These are phyloP conservation scores for Artemisia argyi DNA, from an alignment of 129 eudicot species.

Conservation along the genomic window DNA sequence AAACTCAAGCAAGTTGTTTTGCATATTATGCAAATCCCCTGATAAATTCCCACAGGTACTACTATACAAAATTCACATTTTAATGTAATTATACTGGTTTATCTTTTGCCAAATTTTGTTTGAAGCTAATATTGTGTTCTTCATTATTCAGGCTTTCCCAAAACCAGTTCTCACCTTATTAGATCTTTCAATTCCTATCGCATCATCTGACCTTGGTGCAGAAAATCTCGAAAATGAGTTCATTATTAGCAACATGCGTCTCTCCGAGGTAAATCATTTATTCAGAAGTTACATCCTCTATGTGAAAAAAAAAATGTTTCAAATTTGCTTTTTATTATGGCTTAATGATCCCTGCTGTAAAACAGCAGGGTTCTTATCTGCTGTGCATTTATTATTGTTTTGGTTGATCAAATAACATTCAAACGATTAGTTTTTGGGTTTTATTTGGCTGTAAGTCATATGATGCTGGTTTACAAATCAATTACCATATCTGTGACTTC, in stretches of 20 bases:
- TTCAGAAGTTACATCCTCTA: neutral
- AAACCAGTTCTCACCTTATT: conserved; percentile 82
- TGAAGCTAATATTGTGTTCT: neutral
- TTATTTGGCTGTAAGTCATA: conserved; percentile 1
- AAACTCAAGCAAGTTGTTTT: conserved; percentile 75
- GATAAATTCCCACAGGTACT: conserved; percentile 85
- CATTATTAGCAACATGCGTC: conserved; percentile 66
- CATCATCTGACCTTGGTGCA: conserved; percentile 95
- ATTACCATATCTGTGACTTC: neutral
- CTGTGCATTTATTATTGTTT: too few relatives aligned
- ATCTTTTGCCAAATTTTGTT: neutral
- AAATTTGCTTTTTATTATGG: too few relatives aligned
- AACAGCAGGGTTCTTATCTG: too few relatives aligned
- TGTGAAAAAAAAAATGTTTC: neutral
- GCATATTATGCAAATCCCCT: conserved; percentile 91
- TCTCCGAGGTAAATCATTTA: conserved; percentile 46
- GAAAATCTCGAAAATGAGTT: conserved; percentile 92
- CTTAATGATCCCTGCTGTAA: too few relatives aligned
- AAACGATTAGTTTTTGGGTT: neutral
- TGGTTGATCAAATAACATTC: too few relatives aligned
- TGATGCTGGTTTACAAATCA: neutral
- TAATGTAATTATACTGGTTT: neutral
- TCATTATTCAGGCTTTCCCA: conserved; percentile 55
- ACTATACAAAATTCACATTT: neutral
- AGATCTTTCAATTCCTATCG: conserved; percentile 89